These are phyloP conservation scores for Balakata baccata DNA, from an alignment of 345 rosid species.

Conservation along the genomic window DNA sequence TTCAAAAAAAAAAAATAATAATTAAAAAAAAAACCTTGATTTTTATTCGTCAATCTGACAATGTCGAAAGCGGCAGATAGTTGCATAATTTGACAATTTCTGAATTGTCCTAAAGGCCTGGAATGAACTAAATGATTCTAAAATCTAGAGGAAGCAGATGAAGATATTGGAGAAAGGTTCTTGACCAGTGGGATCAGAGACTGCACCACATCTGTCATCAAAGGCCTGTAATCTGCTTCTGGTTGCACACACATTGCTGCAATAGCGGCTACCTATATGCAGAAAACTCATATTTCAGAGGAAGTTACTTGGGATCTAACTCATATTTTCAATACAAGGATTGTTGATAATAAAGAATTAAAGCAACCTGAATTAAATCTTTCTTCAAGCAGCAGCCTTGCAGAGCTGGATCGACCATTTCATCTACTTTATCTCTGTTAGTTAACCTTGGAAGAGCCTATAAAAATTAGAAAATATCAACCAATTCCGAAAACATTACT, in stretches of 20 bases:
- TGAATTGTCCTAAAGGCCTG: slow-evolving; percentile 18
- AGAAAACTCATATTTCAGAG: no score
- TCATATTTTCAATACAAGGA: background rate
- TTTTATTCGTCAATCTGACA: slow-evolving; percentile 4
- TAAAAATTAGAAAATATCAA: background rate
- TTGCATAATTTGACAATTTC: background rate
- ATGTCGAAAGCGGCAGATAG: background rate
- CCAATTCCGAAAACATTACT: no score
- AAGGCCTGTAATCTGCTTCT: slow-evolving; percentile 86
- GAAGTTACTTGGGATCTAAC: background rate
- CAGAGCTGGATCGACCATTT: slow-evolving; percentile 82
- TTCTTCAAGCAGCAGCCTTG: slow-evolving; percentile 64
- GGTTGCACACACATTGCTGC: slow-evolving; percentile 89
- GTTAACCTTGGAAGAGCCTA: slow-evolving; percentile 90
- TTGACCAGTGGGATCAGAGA: slow-evolving; percentile 75
- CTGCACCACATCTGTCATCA: slow-evolving; percentile 95
- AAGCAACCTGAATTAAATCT: slow-evolving; percentile 69
- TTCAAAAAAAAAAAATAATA: background rate
- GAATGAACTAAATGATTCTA: slow-evolving; percentile 31
- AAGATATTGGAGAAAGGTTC: slow-evolving; percentile 37
- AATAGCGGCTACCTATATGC: slow-evolving; percentile 72
- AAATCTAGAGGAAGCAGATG: slow-evolving; percentile 42
- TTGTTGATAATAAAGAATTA: background rate
- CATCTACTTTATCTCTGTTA: slow-evolving; percentile 55
- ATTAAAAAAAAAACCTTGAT: background rate